Evolutionary conservation across 2,329 filamentous ascomycete species (phyloP).

Genomic region (Tolypocladium endophyticum): DNA sequence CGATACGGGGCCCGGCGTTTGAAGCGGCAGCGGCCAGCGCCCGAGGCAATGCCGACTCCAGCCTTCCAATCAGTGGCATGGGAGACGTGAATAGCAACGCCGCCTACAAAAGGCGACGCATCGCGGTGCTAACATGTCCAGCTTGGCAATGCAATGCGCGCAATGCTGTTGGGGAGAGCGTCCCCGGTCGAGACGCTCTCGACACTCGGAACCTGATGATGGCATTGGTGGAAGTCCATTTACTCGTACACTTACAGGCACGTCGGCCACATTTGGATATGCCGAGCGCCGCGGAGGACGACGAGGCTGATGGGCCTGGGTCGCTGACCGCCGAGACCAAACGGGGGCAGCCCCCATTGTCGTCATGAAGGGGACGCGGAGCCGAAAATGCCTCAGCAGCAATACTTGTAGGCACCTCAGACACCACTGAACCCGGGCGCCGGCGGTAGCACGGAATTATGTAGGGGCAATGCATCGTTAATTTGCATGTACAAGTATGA

Average conservation of each 20-base stretch:
- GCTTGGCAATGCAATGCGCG: not conserved
- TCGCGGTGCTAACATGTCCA: not conserved
- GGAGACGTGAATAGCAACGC: not conserved
- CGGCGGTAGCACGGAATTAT: not conserved
- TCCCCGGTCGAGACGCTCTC: not conserved
- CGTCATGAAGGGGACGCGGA: not conserved
- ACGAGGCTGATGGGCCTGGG: not conserved
- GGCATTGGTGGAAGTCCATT: not conserved
- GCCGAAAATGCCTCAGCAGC: slow-evolving; percentile 9
- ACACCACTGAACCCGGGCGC: not conserved
- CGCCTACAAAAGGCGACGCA: not conserved
- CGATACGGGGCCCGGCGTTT: not conserved
- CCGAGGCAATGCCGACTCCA: not conserved
- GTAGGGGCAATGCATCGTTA: not conserved
- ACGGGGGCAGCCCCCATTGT: not conserved
- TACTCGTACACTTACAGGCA: not conserved
- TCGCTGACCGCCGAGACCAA: not conserved
- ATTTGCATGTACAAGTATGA: not conserved
- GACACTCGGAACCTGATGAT: too few relatives aligned
- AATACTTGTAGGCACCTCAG: not conserved
- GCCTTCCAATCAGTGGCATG: not conserved
- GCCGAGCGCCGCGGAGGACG: not conserved
- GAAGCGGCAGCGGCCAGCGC: not conserved
- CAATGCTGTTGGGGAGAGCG: not conserved
- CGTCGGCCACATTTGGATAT: not conserved